A percentile compares a stretch with the other conserved stretches of the same genome.
Evolutionary conservation across 2,329 filamentous ascomycete genomes (phyloP).

Genomic region (Fusarium protoensiforme): DNA sequence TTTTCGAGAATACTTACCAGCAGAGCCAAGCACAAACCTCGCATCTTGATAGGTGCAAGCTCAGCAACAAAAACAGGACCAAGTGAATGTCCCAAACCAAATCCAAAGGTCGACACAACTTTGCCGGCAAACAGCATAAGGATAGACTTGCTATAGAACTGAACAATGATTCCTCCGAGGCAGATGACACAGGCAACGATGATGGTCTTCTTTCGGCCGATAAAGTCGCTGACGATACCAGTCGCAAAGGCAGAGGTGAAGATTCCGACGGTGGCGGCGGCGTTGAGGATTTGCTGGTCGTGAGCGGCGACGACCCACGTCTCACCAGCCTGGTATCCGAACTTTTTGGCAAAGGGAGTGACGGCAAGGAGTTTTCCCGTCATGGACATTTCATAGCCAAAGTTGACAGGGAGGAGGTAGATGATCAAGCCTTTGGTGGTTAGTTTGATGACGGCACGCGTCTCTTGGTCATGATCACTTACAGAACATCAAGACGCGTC

Average conservation of each 20-base stretch:
- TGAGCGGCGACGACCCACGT: conserved; percentile 36
- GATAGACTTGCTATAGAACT: conserved; percentile 39
- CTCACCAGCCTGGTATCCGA: conserved; percentile 35
- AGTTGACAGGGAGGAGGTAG: conserved; percentile 45
- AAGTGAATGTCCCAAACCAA: conserved; percentile 46
- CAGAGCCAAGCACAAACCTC: conserved; percentile 44
- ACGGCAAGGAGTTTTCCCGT: conserved; percentile 47
- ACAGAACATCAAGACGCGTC: conserved; percentile 35
- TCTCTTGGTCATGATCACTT: not conserved
- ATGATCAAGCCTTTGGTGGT: conserved; percentile 40
- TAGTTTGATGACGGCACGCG: not conserved
- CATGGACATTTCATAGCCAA: conserved; percentile 45
- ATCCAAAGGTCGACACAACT: conserved; percentile 43
- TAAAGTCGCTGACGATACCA: conserved; percentile 41
- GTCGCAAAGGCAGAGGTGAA: conserved; percentile 45
- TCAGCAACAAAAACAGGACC: conserved; percentile 48
- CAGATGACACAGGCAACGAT: conserved; percentile 37
- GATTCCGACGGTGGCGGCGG: conserved; percentile 44
- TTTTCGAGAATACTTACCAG: conserved; percentile 27
- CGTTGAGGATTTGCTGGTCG: conserved; percentile 46
- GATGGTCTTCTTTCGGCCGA: conserved; percentile 43
- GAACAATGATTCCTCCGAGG: conserved; percentile 39
- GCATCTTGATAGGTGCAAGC: conserved; percentile 45
- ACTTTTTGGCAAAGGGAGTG: conserved; percentile 39
- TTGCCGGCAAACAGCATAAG: conserved; percentile 45